A percentile compares a stretch with the other conserved stretches of the same genome.
Conservation (phyloP, 257 asterid genomes). For the Nicotiana tomentosiformis region DNA sequence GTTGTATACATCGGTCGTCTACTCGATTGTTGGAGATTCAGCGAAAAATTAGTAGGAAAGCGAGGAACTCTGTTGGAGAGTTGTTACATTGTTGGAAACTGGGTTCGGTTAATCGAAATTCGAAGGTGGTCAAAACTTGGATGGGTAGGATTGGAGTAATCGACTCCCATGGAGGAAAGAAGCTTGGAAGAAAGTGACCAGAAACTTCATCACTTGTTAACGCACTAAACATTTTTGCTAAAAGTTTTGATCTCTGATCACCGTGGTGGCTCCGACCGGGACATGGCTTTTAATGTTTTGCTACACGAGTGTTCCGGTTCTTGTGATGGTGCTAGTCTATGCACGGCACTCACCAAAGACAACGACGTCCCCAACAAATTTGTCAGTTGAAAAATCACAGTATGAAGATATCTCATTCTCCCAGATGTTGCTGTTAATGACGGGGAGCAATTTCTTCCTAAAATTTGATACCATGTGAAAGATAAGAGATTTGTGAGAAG, state of each 20-base stretch:
- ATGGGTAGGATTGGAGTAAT: too few species aligned
- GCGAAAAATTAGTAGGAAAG: too few species aligned
- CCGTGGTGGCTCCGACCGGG: not conserved
- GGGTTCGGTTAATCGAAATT: too few species aligned
- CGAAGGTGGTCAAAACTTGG: too few species aligned
- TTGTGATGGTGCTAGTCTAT: not conserved
- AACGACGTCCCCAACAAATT: not conserved
- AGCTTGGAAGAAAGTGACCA: not conserved
- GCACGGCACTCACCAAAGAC: not conserved
- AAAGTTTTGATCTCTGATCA: not conserved
- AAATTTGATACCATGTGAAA: not conserved
- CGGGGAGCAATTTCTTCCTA: not conserved
- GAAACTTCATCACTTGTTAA: not conserved
- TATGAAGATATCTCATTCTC: not conserved
- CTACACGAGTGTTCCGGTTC: not conserved
- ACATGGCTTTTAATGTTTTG: not conserved
- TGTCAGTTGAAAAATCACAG: not conserved
- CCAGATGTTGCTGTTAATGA: not conserved
- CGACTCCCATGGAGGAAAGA: too few species aligned
- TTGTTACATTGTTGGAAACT: too few species aligned
- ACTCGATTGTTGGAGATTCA: too few species aligned
- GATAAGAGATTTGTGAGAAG: not conserved
- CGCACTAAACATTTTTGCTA: not conserved
- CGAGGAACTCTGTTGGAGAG: too few species aligned
- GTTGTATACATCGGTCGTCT: too few species aligned